Base-by-base conservation (phyloP, 176 grass and related monocot genomes). In the Eleusine coracana region DNA sequence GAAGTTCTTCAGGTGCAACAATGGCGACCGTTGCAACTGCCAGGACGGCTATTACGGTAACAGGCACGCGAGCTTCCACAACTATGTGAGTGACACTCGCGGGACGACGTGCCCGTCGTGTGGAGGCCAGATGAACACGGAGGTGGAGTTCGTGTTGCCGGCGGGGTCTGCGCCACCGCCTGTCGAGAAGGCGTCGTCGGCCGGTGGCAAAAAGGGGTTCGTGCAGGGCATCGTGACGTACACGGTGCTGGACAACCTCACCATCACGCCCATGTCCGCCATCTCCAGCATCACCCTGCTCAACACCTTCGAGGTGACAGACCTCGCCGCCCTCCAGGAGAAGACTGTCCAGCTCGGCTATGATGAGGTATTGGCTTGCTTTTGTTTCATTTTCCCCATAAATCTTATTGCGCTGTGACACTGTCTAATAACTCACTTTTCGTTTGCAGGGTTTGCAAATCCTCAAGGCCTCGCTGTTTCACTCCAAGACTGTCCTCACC, bases 401-500 rank as follows among this genome's bases (percentile, higher is more conserved):
- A 44, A 44, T 9, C 1, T 44, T 44, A 44, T 11, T 44, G 41
- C 41, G 1, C 9, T 44, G 6, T 44, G 41, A 6, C 40, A 7
- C 40, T 3, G 6, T 7, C 40, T 42, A 42, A 5, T 42, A 42
- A 5, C 40, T 6, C 4, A 42, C 4, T 42, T 42, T 42, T 7
- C 11, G 44, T 42, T 7, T 46, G 44, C 44, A 46, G 70, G 63
- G 84, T 6, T 0, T 84, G 49, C 59, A 5, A 40, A 58, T 90
- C 15, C 84, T 90, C 0, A 83, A 80, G 75, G 74, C 66, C 0
- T 83, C 89, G 3, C 73, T 90, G 23, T n/a, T n/a, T n/a, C 65
- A 83, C 66, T 86, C 78, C 20, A 86, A 82, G 23, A 86, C 70
- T 37, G 80, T 87, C 6, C 88, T 90, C 6, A 90, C 56, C 2